These are phyloP conservation scores for Chenopodium album DNA, from an alignment of 148 eudicot species.

Conservation along the genomic window DNA sequence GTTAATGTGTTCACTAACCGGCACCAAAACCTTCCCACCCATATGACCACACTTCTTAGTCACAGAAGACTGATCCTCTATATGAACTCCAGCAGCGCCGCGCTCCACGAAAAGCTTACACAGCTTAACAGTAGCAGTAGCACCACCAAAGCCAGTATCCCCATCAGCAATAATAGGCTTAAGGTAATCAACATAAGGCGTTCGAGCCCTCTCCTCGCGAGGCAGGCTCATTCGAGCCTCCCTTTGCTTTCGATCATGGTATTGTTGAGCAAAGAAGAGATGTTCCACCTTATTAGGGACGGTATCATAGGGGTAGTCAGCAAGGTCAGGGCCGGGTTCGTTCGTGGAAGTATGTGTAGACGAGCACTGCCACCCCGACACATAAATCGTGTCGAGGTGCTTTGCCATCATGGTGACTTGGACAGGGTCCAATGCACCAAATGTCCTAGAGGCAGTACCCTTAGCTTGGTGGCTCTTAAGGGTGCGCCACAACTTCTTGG, in stretches of 20 bases:
- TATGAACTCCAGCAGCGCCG: conserved; percentile 80
- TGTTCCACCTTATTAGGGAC: conserved; percentile 85
- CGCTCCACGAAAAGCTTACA: conserved; percentile 85
- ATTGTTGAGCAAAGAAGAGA: conserved; percentile 64
- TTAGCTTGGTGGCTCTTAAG: conserved; percentile 66
- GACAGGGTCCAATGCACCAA: conserved; percentile 81
- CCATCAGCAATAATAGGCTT: conserved; percentile 83
- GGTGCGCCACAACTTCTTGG: conserved; percentile 75
- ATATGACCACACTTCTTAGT: conserved; percentile 84
- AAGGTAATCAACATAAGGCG: conserved; percentile 63
- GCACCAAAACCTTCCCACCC: conserved; percentile 72
- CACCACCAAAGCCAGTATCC: conserved; percentile 84
- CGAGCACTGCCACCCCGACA: conserved; percentile 86
- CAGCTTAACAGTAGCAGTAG: conserved; percentile 76
- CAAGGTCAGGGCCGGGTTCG: conserved; percentile 83
- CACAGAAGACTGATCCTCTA: conserved; percentile 80
- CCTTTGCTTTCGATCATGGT: conserved; percentile 72
- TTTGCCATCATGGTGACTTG: conserved; percentile 87
- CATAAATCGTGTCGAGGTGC: conserved; percentile 75
- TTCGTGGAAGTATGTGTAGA: conserved; percentile 74
- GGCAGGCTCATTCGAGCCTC: conserved; percentile 75
- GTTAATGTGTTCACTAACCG: conserved; percentile 62
- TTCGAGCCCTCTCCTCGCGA: conserved; percentile 57
- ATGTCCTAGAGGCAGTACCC: conserved; percentile 67
- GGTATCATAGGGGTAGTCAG: conserved; percentile 81